A percentile compares a stretch with the other conserved stretches of the same genome.
Evolutionary conservation across 768 basidiomycete species (phyloP).

Genomic region (Floccularia luteovirens): DNA sequence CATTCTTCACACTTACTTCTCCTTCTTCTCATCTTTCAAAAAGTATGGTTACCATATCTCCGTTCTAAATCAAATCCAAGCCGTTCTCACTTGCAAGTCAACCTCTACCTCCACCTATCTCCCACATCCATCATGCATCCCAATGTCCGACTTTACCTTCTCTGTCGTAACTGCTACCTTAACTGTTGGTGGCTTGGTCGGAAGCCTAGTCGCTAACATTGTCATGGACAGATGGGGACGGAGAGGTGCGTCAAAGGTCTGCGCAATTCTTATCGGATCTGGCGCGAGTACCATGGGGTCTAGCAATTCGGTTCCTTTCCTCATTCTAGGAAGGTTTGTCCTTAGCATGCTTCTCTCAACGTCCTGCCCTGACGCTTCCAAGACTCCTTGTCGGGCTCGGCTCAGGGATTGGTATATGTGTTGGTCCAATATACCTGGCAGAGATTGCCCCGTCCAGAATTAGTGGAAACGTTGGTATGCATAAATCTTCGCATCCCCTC

Average conservation of each 20-base stretch:
- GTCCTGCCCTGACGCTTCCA: constrained; percentile 4
- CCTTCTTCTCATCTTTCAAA: constrained; percentile 3
- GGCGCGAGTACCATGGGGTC: constrained; percentile 65
- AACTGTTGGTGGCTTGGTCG: constrained; percentile 81
- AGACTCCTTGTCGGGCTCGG: constrained; percentile 66
- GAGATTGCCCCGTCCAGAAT: constrained; percentile 78
- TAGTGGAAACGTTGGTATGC: constrained; percentile 64
- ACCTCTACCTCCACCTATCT: constrained; percentile 12
- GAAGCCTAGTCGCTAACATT: constrained; percentile 61
- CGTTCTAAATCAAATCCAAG: constrained; percentile 83
- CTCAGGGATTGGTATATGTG: constrained; percentile 66
- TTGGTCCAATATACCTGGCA: constrained; percentile 80
- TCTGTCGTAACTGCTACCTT: constrained; percentile 81
- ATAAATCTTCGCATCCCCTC: neutral
- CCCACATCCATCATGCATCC: constrained; percentile 58
- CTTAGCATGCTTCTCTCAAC: neutral
- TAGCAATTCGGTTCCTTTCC: constrained; percentile 43
- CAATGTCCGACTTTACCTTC: constrained; percentile 71
- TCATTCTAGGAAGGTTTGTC: constrained; percentile 61
- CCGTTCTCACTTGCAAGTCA: constrained; percentile 62
- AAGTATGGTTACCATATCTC: constrained; percentile 93
- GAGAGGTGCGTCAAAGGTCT: constrained; percentile 55
- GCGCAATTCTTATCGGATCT: constrained; percentile 42
- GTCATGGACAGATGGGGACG: constrained; percentile 69
- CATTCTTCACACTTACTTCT: neutral